Percentiles rank a stretch among this genome's conserved stretches.
These are phyloP conservation scores for Paxillus rubicundulus DNA, from an alignment of 768 basidiomycete genomes.

Conservation along the genomic window DNA sequence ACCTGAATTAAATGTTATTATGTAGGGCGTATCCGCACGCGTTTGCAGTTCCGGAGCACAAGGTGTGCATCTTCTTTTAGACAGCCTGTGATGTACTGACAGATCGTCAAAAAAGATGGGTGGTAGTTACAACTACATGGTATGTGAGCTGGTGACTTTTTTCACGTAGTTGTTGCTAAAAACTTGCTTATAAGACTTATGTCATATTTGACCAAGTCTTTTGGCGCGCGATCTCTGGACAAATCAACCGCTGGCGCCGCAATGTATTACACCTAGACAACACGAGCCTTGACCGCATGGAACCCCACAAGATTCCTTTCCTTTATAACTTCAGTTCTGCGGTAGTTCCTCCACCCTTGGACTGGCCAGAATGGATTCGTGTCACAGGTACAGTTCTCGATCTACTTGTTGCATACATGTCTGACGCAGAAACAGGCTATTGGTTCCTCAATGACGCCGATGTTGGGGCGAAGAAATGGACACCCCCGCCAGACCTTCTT, in stretches of 20 bases:
- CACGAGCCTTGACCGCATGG: slow-evolving; percentile 92
- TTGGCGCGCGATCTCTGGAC: slow-evolving; percentile 91
- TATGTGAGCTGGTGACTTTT: slow-evolving; percentile 32
- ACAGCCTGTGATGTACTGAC: slow-evolving; percentile 13
- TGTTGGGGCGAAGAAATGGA: slow-evolving; percentile 86
- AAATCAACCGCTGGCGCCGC: slow-evolving; percentile 92
- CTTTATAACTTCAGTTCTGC: slow-evolving; percentile 95
- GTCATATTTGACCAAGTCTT: slow-evolving; percentile 98
- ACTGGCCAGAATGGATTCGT: slow-evolving; percentile 99
- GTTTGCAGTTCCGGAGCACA: slow-evolving; percentile 94
- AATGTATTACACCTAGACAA: slow-evolving; percentile 70
- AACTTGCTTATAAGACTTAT: slow-evolving; percentile 57
- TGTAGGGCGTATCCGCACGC: slow-evolving; percentile 92
- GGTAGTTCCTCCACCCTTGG: slow-evolving; percentile 88
- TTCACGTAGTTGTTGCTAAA: slow-evolving; percentile 1
- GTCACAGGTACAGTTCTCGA: slow-evolving; percentile 62
- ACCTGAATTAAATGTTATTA: slow-evolving; percentile 4
- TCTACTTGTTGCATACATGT: not conserved
- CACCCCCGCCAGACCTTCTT: slow-evolving; percentile 75
- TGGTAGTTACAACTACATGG: slow-evolving; percentile 98
- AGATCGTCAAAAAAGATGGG: slow-evolving; percentile 62
- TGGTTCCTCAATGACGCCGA: slow-evolving; percentile 97
- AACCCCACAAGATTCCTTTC: slow-evolving; percentile 97
- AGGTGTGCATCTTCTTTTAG: slow-evolving; percentile 45
- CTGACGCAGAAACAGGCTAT: slow-evolving; percentile 57